These are phyloP conservation scores for Microbotryum silenes-acaulis DNA, from an alignment of 1,284 basidiomycete species.

Conservation along the genomic window DNA sequence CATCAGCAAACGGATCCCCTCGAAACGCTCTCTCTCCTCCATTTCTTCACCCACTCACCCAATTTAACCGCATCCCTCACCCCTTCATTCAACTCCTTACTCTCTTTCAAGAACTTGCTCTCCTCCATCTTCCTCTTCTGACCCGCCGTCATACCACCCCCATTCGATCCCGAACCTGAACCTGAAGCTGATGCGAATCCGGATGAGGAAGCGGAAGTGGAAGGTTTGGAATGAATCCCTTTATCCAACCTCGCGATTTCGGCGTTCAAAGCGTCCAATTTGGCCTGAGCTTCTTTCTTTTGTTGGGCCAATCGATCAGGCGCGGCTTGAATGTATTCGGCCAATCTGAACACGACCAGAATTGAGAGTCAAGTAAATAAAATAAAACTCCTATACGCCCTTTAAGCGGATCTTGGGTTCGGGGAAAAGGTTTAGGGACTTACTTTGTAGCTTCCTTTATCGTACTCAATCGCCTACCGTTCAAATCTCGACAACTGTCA, in stretches of 20 bases:
- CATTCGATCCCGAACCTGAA: constrained; percentile 17
- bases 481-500: constrained; percentile 89
- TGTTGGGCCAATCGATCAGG: constrained; percentile 71
- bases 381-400: too few species aligned
- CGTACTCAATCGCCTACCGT: constrained; percentile 79
- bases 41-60: constrained; percentile 48
- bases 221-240: constrained; percentile 33
- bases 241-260: constrained; percentile 36
- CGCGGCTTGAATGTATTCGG: constrained; percentile 78
- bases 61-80: constrained; percentile 83
- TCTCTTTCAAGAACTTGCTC: constrained; percentile 84
- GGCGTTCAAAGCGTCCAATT: constrained; percentile 69
- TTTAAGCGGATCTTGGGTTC: too few species aligned
- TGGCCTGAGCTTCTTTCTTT: constrained; percentile 70
- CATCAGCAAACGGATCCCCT: not conserved
- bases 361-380: too few species aligned
- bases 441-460: constrained; percentile 94
- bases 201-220: constrained; percentile 30
- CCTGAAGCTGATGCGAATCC: constrained; percentile 33
- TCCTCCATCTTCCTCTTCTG: constrained; percentile 88
- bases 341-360: constrained; percentile 52
- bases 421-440: constrained; percentile 30
- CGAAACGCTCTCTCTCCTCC: not conserved
- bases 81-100: constrained; percentile 79
- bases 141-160: constrained; percentile 46